Evolutionary conservation across 148 eudicot species (phyloP).

Genomic region (Heliamphora exappendiculata): DNA sequence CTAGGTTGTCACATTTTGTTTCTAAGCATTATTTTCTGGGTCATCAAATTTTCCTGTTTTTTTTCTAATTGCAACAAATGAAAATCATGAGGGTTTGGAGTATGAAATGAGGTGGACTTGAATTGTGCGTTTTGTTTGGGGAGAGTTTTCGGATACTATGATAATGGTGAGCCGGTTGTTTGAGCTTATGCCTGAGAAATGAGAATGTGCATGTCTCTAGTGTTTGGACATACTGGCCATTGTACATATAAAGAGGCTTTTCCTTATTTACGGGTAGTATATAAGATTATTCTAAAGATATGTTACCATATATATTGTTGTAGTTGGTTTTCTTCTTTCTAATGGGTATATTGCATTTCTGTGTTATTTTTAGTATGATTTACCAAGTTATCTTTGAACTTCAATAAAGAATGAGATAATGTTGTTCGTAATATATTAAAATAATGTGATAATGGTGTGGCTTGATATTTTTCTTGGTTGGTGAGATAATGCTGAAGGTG

Average conservation of each 20-base stretch:
- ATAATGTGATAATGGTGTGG: too few relatives aligned
- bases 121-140: conserved; percentile 84
- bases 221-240: conserved; percentile 89
- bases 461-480: too few relatives aligned
- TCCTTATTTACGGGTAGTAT: background rate
- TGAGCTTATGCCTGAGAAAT: conserved; percentile 85
- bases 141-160: conserved; percentile 77
- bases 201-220: conserved; percentile 98
- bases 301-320: background rate
- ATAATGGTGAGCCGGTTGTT: conserved; percentile 90
- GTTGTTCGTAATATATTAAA: background rate
- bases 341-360: background rate
- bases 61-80: too few relatives aligned
- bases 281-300: background rate
- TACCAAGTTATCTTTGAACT: background rate
- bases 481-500: too few relatives aligned
- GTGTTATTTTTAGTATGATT: background rate
- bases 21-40: too few relatives aligned
- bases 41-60: too few relatives aligned
- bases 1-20: too few relatives aligned
- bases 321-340: background rate
- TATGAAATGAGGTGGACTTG: conserved; percentile 50
- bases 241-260: conserved; percentile 36
- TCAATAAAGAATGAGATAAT: background rate
- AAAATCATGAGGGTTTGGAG: conserved; percentile 96